Conservation (phyloP, 1,139 yeast genomes). For the Taiozyma sp. region DNA sequence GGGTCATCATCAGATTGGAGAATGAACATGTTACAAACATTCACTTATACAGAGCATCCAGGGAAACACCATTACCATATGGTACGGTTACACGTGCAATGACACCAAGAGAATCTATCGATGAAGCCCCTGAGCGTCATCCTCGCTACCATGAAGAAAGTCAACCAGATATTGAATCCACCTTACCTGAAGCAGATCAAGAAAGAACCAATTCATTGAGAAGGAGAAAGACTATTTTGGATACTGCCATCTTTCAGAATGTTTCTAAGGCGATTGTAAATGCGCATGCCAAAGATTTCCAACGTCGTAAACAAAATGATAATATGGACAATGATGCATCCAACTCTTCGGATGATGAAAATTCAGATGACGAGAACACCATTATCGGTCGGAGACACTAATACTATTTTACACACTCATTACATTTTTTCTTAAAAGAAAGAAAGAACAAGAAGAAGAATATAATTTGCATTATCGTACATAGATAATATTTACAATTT, state of each 20-base stretch:
- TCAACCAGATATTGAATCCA: neutral
- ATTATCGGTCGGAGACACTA: neutral
- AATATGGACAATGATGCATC: constrained; percentile 37
- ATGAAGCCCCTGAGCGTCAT: neutral
- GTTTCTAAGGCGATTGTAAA: constrained; percentile 61
- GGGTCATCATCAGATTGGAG: constrained; percentile 92
- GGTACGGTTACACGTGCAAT: constrained; percentile 32
- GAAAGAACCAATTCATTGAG: constrained; percentile 1
- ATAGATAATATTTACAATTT: neutral
- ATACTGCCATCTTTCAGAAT: constrained; percentile 36
- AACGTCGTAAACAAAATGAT: constrained; percentile 41
- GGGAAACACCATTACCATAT: constrained; percentile 85
- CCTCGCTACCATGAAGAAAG: neutral
- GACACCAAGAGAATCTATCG: constrained; percentile 3
- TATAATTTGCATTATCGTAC: neutral
- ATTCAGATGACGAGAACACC: constrained; percentile 28
- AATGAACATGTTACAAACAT: constrained; percentile 95
- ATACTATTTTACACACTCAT: neutral
- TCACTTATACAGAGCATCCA: constrained; percentile 74
- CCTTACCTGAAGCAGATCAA: neutral
- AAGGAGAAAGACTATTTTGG: constrained; percentile 18
- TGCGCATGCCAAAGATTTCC: constrained; percentile 91
- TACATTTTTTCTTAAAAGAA: neutral
- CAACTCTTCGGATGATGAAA: constrained; percentile 26
- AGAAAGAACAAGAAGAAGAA: neutral